Base-by-base conservation (phyloP, 2,329 filamentous ascomycete species). In the Penicillium sp. region DNA sequence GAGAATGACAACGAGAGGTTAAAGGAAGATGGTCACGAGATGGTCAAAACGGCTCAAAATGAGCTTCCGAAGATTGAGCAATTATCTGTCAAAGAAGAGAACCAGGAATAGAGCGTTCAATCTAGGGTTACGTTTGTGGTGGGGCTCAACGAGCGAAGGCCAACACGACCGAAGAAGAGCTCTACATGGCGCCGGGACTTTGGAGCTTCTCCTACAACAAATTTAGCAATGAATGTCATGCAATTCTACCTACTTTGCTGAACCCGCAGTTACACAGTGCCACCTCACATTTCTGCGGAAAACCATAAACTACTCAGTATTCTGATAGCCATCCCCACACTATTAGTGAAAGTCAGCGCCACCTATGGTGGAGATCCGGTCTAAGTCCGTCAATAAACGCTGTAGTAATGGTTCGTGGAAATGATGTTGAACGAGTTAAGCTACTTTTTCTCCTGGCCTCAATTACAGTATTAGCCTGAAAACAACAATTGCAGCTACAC, bases 241-340 rank as follows among this genome's bases (percentile, higher is more conserved):
- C 7, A 43, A 43, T 43, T 33, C 27, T 29, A 33, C 27, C 40
- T 43, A n/a, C 26, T 43, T 43, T 43, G 5, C 40, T 43, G 5
- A 43, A 43, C 40, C 40, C 40, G 40, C 27, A 32, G 40, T 43
- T 32, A 43, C 40, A 43, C 40, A 43, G 40, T 43, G 40, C 12
- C 27, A 43, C 40, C 26, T 33, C 40, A 43, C 40, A 43, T 43
- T 43, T 28, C 40, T 43, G 40, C 40, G 25, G 40, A 43, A 43
- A 43, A 28, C 40, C 4, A 32, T 32, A 32, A 32, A 32, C 29
- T 32, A 32, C 29, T 32, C 29, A 32, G 29, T 32, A 32, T 32
- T 32, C 29, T 32, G 29, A 32, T 32, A 32, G 29, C 29, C 4
- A 32, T 32, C 29, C 29, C 29, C 4, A 32, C 29, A 32, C 11